phyloP scores from a whole-genome alignment of 805 yeast species.

The Nakazawaea sp. region DNA sequence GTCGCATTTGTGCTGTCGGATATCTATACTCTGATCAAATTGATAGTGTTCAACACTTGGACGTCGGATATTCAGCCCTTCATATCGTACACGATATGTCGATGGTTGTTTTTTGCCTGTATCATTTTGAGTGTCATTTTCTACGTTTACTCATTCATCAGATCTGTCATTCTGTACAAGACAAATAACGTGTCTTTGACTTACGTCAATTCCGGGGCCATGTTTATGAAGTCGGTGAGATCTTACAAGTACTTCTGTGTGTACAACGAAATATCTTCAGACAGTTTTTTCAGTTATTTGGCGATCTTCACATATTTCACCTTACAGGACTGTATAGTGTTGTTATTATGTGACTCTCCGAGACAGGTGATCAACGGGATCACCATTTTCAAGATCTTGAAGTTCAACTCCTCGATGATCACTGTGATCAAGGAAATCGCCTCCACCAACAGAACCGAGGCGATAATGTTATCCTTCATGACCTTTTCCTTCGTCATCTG shows the following conservation, averaged over 20 bases:
- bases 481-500: constrained; percentile 68
- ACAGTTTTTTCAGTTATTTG: constrained; percentile 59
- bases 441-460: constrained; percentile 52
- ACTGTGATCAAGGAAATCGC: constrained; percentile 51
- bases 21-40: constrained; percentile 69
- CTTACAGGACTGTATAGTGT: constrained; percentile 51
- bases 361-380: constrained; percentile 80
- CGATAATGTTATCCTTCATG: constrained; percentile 72
- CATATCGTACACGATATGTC: constrained; percentile 42
- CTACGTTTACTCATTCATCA: constrained; percentile 46
- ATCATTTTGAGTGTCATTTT: constrained; percentile 63
- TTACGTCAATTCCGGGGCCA: constrained; percentile 62
- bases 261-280: constrained; percentile 59
- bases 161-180: constrained; percentile 51
- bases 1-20: constrained; percentile 57
- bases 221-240: constrained; percentile 46
- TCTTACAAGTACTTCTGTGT: constrained; percentile 67
- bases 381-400: constrained; percentile 51
- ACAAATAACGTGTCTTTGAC: constrained; percentile 63
- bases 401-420: constrained; percentile 35
- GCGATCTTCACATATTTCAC: constrained; percentile 62
- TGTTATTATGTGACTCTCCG: constrained; percentile 75
- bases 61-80: constrained; percentile 41
- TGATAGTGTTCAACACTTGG: constrained; percentile 71
- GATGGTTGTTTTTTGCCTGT: constrained; percentile 77